Evolutionary conservation across 2,329 filamentous ascomycete genomes (phyloP).

Genomic region (Madurella mycetomatis): DNA sequence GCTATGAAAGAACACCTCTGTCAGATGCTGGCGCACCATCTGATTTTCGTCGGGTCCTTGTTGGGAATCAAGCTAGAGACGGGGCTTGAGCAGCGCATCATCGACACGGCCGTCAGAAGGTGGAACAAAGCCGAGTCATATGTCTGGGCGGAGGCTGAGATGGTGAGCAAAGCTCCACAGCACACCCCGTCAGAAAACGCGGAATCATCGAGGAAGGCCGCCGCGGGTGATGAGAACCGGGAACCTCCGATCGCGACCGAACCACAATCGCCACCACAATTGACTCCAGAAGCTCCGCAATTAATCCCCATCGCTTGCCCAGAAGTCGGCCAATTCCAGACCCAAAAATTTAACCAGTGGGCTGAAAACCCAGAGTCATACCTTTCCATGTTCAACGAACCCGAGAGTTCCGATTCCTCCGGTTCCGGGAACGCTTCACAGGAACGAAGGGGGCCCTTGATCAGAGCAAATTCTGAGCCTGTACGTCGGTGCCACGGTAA

Average conservation of each 20-base stretch:
- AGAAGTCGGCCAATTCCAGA: slow-evolving; percentile 19
- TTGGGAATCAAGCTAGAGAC: slow-evolving; percentile 31
- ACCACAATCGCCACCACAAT: neutral
- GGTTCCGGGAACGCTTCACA: too few species aligned
- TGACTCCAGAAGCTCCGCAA: slow-evolving; percentile 1
- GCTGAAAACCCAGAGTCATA: slow-evolving; percentile 28
- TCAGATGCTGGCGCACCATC: slow-evolving; percentile 31
- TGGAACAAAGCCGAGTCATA: slow-evolving; percentile 31
- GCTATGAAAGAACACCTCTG: slow-evolving; percentile 32
- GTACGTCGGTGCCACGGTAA: too few species aligned
- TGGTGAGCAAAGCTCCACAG: neutral
- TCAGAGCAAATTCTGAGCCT: too few species aligned
- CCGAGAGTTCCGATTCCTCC: neutral
- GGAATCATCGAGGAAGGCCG: too few species aligned
- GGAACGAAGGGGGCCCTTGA: too few species aligned
- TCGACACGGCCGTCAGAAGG: slow-evolving; percentile 27
- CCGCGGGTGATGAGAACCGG: too few species aligned
- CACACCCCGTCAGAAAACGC: too few species aligned
- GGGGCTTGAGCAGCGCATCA: slow-evolving; percentile 28
- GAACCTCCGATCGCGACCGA: neutral
- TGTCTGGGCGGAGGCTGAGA: slow-evolving; percentile 24
- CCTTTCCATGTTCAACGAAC: slow-evolving; percentile 25
- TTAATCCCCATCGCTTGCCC: slow-evolving; percentile 23
- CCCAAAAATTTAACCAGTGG: slow-evolving; percentile 12
- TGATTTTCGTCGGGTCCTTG: slow-evolving; percentile 29